phyloP scores from a whole-genome alignment of 2,329 filamentous ascomycete genomes.

The Tricladium varicosporioides region DNA sequence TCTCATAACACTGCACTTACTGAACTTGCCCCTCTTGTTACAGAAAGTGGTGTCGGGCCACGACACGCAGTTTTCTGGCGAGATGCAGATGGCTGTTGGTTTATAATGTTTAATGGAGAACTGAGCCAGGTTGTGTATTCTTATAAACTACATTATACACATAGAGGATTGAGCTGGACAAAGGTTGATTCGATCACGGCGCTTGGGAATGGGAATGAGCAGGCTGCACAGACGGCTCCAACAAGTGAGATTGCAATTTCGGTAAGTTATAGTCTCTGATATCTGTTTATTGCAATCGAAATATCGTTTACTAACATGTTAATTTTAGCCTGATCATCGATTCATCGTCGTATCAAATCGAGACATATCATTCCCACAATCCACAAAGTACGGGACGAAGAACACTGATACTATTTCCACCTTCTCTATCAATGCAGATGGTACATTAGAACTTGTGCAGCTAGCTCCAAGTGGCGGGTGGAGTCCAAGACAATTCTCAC shows the following conservation, averaged over 20 bases:
- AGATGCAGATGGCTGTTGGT: conserved; percentile 19
- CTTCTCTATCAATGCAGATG: conserved; percentile 35
- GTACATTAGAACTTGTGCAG: conserved; percentile 39
- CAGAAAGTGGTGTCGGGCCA: conserved; percentile 43
- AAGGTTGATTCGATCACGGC: conserved; percentile 14
- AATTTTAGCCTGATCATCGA: conserved; percentile 12
- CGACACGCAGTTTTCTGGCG: conserved; percentile 47
- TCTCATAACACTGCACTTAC: conserved; percentile 37
- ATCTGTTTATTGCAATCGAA: not conserved
- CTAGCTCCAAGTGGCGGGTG: conserved; percentile 43
- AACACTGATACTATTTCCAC: conserved; percentile 41
- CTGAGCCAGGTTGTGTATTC: conserved; percentile 39
- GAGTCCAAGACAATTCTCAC: conserved; percentile 43
- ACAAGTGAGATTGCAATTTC: conserved; percentile 8
- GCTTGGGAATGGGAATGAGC: conserved; percentile 8
- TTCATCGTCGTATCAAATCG: conserved; percentile 19
- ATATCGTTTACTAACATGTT: not conserved
- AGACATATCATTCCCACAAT: conserved; percentile 12
- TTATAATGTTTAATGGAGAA: conserved; percentile 44
- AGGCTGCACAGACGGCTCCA: conserved; percentile 9
- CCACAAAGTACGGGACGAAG: conserved; percentile 2
- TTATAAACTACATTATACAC: conserved; percentile 20
- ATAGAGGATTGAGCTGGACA: not conserved
- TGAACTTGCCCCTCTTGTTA: conserved; percentile 34
- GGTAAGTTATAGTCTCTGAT: not conserved